Conservation (phyloP, 2,329 filamentous ascomycete genomes). For the Xylariaceae sp. region DNA sequence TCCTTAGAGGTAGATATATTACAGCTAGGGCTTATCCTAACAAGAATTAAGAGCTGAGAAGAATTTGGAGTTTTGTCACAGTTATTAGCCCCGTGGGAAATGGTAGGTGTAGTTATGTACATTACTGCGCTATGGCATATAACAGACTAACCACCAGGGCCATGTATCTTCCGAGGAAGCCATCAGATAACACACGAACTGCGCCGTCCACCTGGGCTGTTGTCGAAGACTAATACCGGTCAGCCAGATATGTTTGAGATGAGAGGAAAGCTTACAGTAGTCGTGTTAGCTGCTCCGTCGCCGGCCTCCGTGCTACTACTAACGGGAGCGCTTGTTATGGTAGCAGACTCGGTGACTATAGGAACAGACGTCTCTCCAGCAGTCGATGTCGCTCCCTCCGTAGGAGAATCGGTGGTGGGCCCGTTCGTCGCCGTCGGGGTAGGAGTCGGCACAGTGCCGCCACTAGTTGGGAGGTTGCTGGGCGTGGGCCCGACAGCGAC, state of each 20-base stretch:
- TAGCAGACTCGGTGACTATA: background rate
- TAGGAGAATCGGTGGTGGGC: background rate
- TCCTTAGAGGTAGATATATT: too few relatives aligned
- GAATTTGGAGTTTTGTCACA: too few relatives aligned
- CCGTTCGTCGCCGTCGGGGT: background rate
- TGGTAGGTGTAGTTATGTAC: too few relatives aligned
- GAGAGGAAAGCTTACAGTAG: constrained; percentile 13
- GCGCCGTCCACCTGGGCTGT: constrained; percentile 6
- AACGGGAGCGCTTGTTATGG: constrained; percentile 1
- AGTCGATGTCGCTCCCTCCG: background rate
- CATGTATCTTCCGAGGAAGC: constrained; percentile 17
- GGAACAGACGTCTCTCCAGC: background rate
- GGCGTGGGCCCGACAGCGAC: constrained; percentile 15
- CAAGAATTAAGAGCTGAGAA: too few relatives aligned
- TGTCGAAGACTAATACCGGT: constrained; percentile 15
- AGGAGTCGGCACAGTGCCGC: background rate
- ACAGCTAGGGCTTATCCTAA: too few relatives aligned
- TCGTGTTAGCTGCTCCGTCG: constrained; percentile 9
- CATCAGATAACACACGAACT: constrained; percentile 11
- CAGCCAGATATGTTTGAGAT: background rate
- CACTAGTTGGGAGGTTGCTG: background rate
- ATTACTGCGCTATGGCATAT: constrained; percentile 16
- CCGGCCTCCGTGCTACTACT: constrained; percentile 1
- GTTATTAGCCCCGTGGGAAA: too few relatives aligned
- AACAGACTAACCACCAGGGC: constrained; percentile 20